Conservation (phyloP, 192 early-diverging fungal genomes). For the Coemansia sp. region DNA sequence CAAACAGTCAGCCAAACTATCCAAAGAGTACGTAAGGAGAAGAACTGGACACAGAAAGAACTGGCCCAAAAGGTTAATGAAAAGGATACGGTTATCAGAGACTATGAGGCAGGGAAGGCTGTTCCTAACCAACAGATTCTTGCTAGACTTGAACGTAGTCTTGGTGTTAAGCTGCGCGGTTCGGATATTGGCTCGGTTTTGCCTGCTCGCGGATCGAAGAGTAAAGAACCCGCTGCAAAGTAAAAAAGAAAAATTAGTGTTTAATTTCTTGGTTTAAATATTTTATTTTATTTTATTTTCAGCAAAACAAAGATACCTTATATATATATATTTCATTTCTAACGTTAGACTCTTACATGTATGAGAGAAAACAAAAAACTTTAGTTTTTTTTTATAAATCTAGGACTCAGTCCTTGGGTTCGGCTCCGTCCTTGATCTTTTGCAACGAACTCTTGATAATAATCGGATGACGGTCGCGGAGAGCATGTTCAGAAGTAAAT, state of each 20-base stretch:
- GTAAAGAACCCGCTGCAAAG: neutral
- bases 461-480: slow-evolving; percentile 49
- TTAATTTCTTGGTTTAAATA: neutral
- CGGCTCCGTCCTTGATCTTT: slow-evolving; percentile 5
- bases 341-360: slow-evolving; percentile 8
- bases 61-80: slow-evolving; percentile 88
- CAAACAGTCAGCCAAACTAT: slow-evolving; percentile 80
- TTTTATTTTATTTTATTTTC: neutral
- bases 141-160: slow-evolving; percentile 81
- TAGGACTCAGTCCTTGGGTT: slow-evolving; percentile 1
- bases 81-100: slow-evolving; percentile 86
- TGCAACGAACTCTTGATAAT: slow-evolving; percentile 43
- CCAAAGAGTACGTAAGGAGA: slow-evolving; percentile 74
- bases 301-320: neutral
- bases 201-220: slow-evolving; percentile 19
- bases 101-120: slow-evolving; percentile 85
- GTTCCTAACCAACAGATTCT: slow-evolving; percentile 92
- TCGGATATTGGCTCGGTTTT: slow-evolving; percentile 68
- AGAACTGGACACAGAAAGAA: slow-evolving; percentile 86
- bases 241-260: neutral
- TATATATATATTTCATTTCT: slow-evolving; percentile 16
- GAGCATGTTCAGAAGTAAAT: slow-evolving; percentile 45
- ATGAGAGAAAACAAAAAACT: neutral
- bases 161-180: slow-evolving; percentile 88
- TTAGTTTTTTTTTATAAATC: slow-evolving; percentile 1